phyloP scores from a whole-genome alignment of 768 basidiomycete genomes.

The Russula virescens region DNA sequence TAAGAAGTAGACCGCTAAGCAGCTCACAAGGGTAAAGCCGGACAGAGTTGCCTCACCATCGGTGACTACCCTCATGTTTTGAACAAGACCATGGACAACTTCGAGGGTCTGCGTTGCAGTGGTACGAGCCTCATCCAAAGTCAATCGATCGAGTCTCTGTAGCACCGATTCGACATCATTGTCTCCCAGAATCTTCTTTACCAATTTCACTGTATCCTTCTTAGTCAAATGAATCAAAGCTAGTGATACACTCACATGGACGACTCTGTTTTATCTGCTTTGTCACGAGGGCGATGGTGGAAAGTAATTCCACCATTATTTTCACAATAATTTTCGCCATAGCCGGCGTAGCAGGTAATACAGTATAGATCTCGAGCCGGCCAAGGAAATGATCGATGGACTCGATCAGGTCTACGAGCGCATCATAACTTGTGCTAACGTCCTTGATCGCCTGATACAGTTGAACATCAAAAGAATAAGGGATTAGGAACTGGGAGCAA shows the following conservation, averaged over 20 bases:
- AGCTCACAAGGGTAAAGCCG: too few relatives aligned
- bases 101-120: not conserved
- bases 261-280: not conserved
- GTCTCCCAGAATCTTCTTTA: not conserved
- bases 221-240: not conserved
- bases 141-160: not conserved
- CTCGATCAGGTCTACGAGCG: not conserved
- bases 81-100: not conserved
- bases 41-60: not conserved
- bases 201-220: not conserved
- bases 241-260: not conserved
- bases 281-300: not conserved
- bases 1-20: not conserved
- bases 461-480: not conserved
- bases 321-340: not conserved
- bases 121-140: not conserved
- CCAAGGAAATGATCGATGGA: not conserved
- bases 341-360: not conserved
- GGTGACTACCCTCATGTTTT: not conserved
- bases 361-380: not conserved
- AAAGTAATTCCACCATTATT: not conserved
- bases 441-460: not conserved
- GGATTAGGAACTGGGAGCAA: too few relatives aligned
- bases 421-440: not conserved
- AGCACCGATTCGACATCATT: not conserved